Evolutionary conservation across 2,329 filamentous ascomycete genomes (phyloP), one percentile per base, ranked within the genome.

Genomic region (Samsoniella hepiali): DNA sequence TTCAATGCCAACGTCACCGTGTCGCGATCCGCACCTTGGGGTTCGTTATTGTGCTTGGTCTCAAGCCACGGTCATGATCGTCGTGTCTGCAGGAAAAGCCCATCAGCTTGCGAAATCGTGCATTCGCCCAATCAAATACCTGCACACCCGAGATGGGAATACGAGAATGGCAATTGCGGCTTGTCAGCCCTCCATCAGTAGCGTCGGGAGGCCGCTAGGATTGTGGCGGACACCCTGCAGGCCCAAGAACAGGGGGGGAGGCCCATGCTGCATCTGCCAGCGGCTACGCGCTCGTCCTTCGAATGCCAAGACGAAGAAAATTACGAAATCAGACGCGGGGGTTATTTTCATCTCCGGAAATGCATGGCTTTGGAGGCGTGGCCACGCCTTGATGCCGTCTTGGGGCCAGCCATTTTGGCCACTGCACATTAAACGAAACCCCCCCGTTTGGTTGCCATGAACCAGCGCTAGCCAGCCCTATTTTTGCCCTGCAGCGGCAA

Each of bases 171-270:
- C 34, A 42, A 51, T 50, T 22, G 57, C 27, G 44, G 45, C 34
- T 15, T 60, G 38, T 42, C 58, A 60, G 58, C 58, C 58, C 22
- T 22, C 34, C 47, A 40, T 59, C 34, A 40, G 13, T 38, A 38
- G 45, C 34, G 27, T 34, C 11, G 45, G 36, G 58, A 60, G 58
- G 58, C 58, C 58, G 58, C 58, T 53, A 29, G 38, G 17, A 59
- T 36, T 51, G 22, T 34, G 38, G 40, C 29, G 34, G 55, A 22
- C 55, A 49, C n/a, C 49, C 49, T 49, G 27, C 45, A 49, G 13
- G 45, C 29, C 45, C 27, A 15, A 3, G 17, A 29, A 17, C 49
- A 10, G 3, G 29, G 15, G 22, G 22, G 22, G 22, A 22, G 22
- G 22, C 22, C 45, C 11, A 49, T 7, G 44, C 10, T 22, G 9